Evolutionary conservation across 345 rosid genomes (phyloP), one percentile per base, ranked within the genome.

Genomic region (Kernera saxatilis): DNA sequence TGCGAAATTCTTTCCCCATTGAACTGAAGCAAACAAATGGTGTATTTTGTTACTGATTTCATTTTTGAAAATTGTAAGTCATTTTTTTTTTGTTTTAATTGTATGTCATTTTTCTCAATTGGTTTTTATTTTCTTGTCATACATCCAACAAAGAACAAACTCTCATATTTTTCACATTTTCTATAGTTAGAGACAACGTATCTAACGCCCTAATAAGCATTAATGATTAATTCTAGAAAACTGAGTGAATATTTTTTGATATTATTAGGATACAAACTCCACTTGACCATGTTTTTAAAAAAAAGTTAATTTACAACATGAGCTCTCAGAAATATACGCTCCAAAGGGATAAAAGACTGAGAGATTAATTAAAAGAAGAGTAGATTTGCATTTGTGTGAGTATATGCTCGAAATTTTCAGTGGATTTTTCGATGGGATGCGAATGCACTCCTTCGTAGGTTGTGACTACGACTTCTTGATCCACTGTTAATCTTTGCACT

Each of bases 381-480:
- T 85, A 88, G 64, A 94, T 84, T 65, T 91, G 90, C 94, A 94
- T 87, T 73, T 91, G 99, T 74, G 70, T 82, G 75, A 94, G 83
- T 67, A 94, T 91, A 56, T 88, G 92, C 74, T 94, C 96, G 56
- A 94, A 94, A 68, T 94, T 91, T 32, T 94, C 99, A 0, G 82
- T 85, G 1, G 91, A 78, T 53, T 82, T 91, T 57, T 89, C 80
- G 4, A 91, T 88, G 6, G 85, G 86, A 77, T 94, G 99, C 10
- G 86, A 86, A 69, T 94, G 99, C 41, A 82, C 76, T 8, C 97
- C 99, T 82, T 94, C 99, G 33, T 94, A 94, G 6, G 99, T 91
- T 11, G 99, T 94, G 59, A 88, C 85, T 1, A 94, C 97, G 6
- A 91, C 56, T 30, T 87, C 99, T 80, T 94, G 96, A n/a, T 94